phyloP scores from a whole-genome alignment of 2,329 filamentous ascomycete species.

The Fusarium palustre region DNA sequence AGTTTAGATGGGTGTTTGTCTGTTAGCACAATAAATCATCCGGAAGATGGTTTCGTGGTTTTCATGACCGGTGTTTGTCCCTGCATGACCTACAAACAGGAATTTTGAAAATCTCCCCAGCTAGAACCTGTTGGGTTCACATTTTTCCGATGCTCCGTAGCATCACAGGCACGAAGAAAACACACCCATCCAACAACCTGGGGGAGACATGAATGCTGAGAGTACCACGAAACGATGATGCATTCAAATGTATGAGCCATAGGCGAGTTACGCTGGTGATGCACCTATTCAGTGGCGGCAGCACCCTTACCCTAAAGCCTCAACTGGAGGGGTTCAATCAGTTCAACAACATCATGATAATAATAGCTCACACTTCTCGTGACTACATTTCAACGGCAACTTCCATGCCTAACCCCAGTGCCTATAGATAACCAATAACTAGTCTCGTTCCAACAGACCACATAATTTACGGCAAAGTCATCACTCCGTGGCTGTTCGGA shows the following conservation, averaged over 20 bases:
- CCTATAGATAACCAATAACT: background rate
- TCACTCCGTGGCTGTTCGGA: constrained; percentile 8
- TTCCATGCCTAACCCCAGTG: constrained; percentile 13
- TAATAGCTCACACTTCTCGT: background rate
- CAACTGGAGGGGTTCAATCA: background rate
- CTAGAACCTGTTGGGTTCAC: background rate
- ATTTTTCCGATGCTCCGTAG: background rate
- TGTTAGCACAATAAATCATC: background rate
- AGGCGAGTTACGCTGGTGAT: background rate
- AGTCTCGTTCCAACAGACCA: background rate
- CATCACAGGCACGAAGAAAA: background rate
- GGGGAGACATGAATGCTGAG: too few relatives aligned
- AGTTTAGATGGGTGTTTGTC: background rate
- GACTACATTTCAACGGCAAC: background rate
- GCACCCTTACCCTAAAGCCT: background rate
- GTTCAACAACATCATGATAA: constrained; percentile 3
- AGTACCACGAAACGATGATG: background rate
- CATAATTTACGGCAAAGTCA: background rate
- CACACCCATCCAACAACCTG: background rate
- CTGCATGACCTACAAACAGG: background rate
- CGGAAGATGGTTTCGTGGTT: background rate
- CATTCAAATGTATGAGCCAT: background rate
- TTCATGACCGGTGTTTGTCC: background rate
- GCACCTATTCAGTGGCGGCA: background rate
- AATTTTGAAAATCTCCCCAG: background rate